Evolutionary conservation across 148 eudicot species (phyloP).

Genomic region (Fagopyrum esculentum): DNA sequence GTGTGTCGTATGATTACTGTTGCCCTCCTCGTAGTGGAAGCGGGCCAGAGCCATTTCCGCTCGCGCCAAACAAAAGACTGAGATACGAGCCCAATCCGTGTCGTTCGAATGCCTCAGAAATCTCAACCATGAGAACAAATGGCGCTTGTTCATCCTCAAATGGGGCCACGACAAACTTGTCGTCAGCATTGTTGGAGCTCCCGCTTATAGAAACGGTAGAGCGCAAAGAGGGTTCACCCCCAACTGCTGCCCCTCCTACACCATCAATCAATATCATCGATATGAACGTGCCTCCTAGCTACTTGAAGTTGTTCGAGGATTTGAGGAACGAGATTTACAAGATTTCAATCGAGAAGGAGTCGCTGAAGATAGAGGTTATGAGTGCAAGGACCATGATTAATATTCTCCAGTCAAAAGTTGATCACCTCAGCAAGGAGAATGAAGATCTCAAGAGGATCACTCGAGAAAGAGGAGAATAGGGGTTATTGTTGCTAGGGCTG

Average conservation of each 20-base stretch:
- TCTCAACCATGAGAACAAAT: slow-evolving; percentile 62
- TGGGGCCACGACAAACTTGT: slow-evolving; percentile 22
- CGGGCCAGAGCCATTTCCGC: slow-evolving; percentile 43
- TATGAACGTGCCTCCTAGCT: slow-evolving; percentile 87
- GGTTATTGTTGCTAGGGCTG: not conserved
- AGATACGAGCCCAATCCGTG: slow-evolving; percentile 57
- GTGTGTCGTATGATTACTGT: not conserved
- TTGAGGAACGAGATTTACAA: slow-evolving; percentile 73
- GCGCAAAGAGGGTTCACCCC: slow-evolving; percentile 26
- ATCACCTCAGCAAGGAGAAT: slow-evolving; percentile 54
- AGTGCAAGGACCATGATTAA: slow-evolving; percentile 96
- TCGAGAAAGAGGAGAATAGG: not conserved
- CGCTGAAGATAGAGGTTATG: slow-evolving; percentile 92
- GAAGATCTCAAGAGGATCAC: slow-evolving; percentile 47
- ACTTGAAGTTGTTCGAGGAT: slow-evolving; percentile 78
- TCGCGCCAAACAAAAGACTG: slow-evolving; percentile 38
- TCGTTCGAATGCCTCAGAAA: slow-evolving; percentile 51
- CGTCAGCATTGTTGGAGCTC: slow-evolving; percentile 46
- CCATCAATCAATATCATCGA: slow-evolving; percentile 46
- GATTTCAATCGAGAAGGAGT: slow-evolving; percentile 90
- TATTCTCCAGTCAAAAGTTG: slow-evolving; percentile 79
- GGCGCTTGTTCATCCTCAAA: slow-evolving; percentile 51
- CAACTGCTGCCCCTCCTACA: not conserved
- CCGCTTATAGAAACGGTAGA: slow-evolving; percentile 51
- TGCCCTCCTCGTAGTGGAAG: not conserved